Conservation (phyloP, 2,329 filamentous ascomycete genomes). For the Penicillium sp. region DNA sequence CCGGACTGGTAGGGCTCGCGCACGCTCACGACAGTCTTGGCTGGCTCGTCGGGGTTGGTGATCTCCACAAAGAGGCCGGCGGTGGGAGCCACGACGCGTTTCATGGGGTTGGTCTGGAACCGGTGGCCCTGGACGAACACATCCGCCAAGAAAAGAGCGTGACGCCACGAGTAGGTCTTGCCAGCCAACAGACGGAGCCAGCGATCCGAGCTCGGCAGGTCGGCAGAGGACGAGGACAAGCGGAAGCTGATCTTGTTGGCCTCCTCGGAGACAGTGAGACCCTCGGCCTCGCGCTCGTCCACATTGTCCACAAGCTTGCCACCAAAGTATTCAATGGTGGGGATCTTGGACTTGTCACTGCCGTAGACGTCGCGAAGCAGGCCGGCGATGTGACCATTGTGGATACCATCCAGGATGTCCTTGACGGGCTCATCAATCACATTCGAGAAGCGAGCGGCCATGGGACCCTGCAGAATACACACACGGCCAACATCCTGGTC, state of each 20-base stretch:
- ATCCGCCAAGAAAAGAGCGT: slow-evolving; percentile 88
- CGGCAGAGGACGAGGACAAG: slow-evolving; percentile 65
- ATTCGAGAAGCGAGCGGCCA: slow-evolving; percentile 83
- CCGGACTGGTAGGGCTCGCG: slow-evolving; percentile 81
- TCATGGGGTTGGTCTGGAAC: slow-evolving; percentile 95
- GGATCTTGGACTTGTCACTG: slow-evolving; percentile 67
- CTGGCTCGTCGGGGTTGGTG: slow-evolving; percentile 68
- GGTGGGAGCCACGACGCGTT: slow-evolving; percentile 79
- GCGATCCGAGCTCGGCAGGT: slow-evolving; percentile 70
- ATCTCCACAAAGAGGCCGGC: slow-evolving; percentile 89
- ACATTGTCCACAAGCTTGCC: slow-evolving; percentile 69
- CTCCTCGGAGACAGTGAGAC: slow-evolving; percentile 76
- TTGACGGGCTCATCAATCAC: slow-evolving; percentile 89
- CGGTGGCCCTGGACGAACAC: slow-evolving; percentile 92
- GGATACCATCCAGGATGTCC: slow-evolving; percentile 86
- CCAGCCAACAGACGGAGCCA: slow-evolving; percentile 90
- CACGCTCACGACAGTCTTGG: slow-evolving; percentile 77
- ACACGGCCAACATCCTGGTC: slow-evolving; percentile 93
- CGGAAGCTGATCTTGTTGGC: slow-evolving; percentile 76
- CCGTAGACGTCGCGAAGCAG: slow-evolving; percentile 75
- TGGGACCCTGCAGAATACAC: slow-evolving; percentile 92
- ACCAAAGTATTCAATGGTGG: slow-evolving; percentile 89
- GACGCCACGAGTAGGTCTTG: slow-evolving; percentile 80
- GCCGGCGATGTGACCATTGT: slow-evolving; percentile 76
- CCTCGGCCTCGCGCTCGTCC: slow-evolving; percentile 72